Percentiles rank a stretch among this genome's conserved stretches.
Conservation (phyloP, 768 basidiomycete species). For the Tulasnella sp. region DNA sequence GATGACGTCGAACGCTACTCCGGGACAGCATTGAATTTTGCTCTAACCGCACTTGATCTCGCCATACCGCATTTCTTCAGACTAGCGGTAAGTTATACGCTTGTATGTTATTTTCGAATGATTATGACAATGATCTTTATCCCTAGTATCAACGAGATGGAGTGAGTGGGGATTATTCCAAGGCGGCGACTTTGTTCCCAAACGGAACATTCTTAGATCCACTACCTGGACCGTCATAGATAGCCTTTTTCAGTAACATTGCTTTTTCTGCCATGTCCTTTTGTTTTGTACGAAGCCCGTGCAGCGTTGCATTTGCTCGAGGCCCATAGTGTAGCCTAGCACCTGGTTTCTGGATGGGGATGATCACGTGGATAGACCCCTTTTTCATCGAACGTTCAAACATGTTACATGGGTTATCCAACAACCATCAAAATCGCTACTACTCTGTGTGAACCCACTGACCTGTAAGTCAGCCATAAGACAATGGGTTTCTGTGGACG, state of each 20-base stretch:
- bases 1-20: slow-evolving; percentile 74
- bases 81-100: slow-evolving; percentile 47
- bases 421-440: too few species aligned
- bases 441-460: too few species aligned
- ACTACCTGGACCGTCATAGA: slow-evolving; percentile 46
- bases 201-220: slow-evolving; percentile 78
- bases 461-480: too few species aligned
- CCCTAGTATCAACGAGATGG: slow-evolving; percentile 24
- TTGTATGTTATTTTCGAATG: background rate
- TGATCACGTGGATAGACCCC: too few species aligned
- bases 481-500: slow-evolving; percentile 84
- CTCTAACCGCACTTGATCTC: slow-evolving; percentile 45
- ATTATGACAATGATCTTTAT: background rate
- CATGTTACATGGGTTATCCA: too few species aligned
- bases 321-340: too few species aligned
- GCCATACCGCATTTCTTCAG: slow-evolving; percentile 62
- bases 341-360: too few species aligned
- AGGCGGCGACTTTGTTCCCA: slow-evolving; percentile 57
- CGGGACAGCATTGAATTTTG: slow-evolving; percentile 58
- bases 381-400: too few species aligned
- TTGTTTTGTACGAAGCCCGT: too few species aligned
- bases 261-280: background rate
- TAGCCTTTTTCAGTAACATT: background rate
- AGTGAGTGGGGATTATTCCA: slow-evolving; percentile 58
- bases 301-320: too few species aligned